Evolutionary conservation across 306 rosid species (phyloP).

Genomic region (Albizia julibrissin): DNA sequence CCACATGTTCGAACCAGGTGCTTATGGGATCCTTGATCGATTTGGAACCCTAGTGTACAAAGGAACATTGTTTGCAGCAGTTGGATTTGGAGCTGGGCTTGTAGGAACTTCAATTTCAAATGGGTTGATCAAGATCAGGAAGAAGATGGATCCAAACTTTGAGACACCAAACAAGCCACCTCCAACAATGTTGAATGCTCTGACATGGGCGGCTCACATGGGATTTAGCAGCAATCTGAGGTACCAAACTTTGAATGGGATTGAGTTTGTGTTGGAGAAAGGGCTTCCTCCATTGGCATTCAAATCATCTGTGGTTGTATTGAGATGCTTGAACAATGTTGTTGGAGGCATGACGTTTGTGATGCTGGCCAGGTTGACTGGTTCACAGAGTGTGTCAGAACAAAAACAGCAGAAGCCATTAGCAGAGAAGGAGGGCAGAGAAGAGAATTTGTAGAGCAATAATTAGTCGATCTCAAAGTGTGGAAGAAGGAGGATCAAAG

Average conservation of each 20-base stretch:
- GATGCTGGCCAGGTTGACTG: conserved; percentile 78
- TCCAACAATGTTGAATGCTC: conserved; percentile 72
- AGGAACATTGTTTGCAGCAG: conserved; percentile 72
- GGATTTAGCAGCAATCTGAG: conserved; percentile 84
- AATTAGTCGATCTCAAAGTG: conserved; percentile 64
- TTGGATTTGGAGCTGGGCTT: conserved; percentile 83
- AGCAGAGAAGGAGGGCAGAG: conserved; percentile 52
- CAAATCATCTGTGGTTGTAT: conserved; percentile 78
- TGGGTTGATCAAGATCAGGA: conserved; percentile 75
- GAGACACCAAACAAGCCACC: conserved; percentile 91
- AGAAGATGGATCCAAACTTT: conserved; percentile 84
- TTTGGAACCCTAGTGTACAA: conserved; percentile 79
- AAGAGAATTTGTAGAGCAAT: conserved; percentile 46
- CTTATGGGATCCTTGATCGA: conserved; percentile 51
- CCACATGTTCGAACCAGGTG: conserved; percentile 95
- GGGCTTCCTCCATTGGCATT: conserved; percentile 69
- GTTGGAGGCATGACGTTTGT: conserved; percentile 92
- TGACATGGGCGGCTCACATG: conserved; percentile 94
- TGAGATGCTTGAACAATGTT: conserved; percentile 79
- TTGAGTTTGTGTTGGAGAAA: conserved; percentile 70
- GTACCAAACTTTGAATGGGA: conserved; percentile 85
- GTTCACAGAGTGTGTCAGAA: conserved; percentile 62
- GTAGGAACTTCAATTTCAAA: conserved; percentile 82
- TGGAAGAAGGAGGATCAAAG: neutral
- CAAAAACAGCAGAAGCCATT: conserved; percentile 29